Percentiles rank a stretch among this genome's conserved stretches.
These are phyloP conservation scores for Polytrichum commune DNA, from an alignment of 225 moss, liverwort and hornwort genomes.

Conservation along the genomic window DNA sequence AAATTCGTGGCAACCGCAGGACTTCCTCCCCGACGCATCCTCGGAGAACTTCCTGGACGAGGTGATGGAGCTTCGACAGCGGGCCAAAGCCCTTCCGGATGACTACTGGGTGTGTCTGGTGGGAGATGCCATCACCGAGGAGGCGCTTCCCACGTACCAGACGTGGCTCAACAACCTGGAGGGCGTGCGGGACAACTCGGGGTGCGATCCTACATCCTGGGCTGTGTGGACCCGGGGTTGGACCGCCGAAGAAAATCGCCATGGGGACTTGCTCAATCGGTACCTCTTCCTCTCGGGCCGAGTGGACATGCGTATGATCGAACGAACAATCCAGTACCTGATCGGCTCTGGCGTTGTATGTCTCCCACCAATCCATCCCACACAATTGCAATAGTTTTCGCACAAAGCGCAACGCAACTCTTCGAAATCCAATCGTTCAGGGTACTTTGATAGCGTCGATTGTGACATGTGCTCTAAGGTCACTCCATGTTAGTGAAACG, in stretches of 20 bases:
- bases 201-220: slow-evolving; percentile 72
- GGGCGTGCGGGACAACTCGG: slow-evolving; percentile 71
- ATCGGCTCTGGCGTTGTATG: slow-evolving; percentile 86
- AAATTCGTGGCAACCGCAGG: slow-evolving; percentile 64
- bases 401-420: not conserved
- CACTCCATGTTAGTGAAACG: not conserved
- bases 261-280: slow-evolving; percentile 76
- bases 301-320: slow-evolving; percentile 84
- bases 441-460: too few relatives aligned
- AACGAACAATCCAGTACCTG: slow-evolving; percentile 72
- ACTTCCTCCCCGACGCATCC: slow-evolving; percentile 44
- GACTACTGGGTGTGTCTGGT: slow-evolving; percentile 55
- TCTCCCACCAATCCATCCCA: not conserved
- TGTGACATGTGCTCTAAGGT: too few relatives aligned
- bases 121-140: slow-evolving; percentile 79
- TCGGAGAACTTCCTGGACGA: slow-evolving; percentile 46
- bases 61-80: slow-evolving; percentile 32
- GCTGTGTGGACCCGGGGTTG: slow-evolving; percentile 79
- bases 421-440: too few relatives aligned
- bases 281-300: slow-evolving; percentile 81
- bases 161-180: slow-evolving; percentile 85
- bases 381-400: not conserved
- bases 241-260: slow-evolving; percentile 95
- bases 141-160: slow-evolving; percentile 81
- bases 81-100: slow-evolving; percentile 50